Evolutionary conservation across 140 eudicot species (phyloP), one percentile per base, ranked within the genome.

Genomic region (Oenanthe javanica): DNA sequence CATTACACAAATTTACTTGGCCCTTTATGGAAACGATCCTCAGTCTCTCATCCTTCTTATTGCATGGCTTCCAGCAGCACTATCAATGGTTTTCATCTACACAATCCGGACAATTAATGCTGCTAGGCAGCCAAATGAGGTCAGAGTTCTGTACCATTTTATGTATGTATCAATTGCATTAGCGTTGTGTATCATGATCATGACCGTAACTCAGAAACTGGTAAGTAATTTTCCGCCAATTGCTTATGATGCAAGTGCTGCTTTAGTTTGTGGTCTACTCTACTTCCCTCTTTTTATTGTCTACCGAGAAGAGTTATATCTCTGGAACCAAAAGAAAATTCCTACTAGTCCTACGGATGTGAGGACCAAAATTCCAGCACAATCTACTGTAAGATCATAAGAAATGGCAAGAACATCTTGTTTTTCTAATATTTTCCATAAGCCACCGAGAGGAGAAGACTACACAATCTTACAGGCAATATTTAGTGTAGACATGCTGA

Each of bases 391-490:
- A 27, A 6, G 51, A 47, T 6, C 13, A 66, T 55, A 40, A n/a
- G 77, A 75, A 40, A 72, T 47, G 61, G 66, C 63, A 9, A 74
- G 59, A 61, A 50, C 46, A 46, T 81, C 91, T 3, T 86, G 87
- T 77, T 88, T 85, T n/a, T 82, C 84, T 0, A 79, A 82, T 72
- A 90, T 88, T 51, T 75, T 82, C 75, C 78, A 85, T 13, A 88
- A 90, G 49, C 96, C 92, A n/a, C 81, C 82, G 72, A 87, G 92
- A 81, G 93, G 96, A 9, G 92, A 88, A 25, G 91, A 90, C 77
- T 90, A 88, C 86, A 85, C 57, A 4, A 88, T 88, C 27, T 73
- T 87, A 13, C 96, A 88, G 78, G 93, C 91, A 15, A 69, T 90
- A 36, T 77, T 88, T 19, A 90, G 91, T 57, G 79, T 86, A 3